Evolutionary conservation across 2,329 filamentous ascomycete species (phyloP).

Genomic region (Arthrobotrys megalospora): DNA sequence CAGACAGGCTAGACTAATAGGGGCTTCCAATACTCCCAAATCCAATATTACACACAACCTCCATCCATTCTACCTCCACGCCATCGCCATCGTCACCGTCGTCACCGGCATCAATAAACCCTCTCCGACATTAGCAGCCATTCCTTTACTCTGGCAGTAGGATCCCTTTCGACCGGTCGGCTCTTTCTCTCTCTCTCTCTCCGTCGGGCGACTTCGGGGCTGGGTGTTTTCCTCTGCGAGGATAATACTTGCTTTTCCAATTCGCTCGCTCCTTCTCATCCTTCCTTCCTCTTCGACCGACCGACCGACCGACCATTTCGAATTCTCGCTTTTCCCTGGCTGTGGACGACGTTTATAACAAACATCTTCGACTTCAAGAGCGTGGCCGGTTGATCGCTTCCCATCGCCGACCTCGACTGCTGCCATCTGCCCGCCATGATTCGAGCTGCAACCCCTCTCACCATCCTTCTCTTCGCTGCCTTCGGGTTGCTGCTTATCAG

Average conservation of each 20-base stretch:
- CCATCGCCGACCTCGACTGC: too few relatives aligned
- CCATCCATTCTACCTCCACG: not conserved
- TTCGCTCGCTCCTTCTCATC: conserved; percentile 16
- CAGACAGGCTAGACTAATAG: too few relatives aligned
- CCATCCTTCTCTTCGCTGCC: conserved; percentile 85
- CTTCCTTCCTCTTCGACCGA: conserved; percentile 26
- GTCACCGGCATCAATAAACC: not conserved
- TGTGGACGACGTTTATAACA: too few relatives aligned
- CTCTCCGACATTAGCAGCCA: not conserved
- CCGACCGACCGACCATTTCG: not conserved
- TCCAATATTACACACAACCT: not conserved
- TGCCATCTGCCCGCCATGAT: conserved; percentile 69
- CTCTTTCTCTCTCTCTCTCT: conserved; percentile 9
- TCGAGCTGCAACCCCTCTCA: conserved; percentile 91
- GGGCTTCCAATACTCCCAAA: too few relatives aligned
- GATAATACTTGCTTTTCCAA: conserved; percentile 29
- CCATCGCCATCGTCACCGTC: not conserved
- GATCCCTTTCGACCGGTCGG: not conserved
- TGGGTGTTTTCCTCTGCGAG: conserved; percentile 40
- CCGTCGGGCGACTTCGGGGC: not conserved
- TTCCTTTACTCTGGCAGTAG: conserved; percentile 8
- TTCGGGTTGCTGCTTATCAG: conserved; percentile 89
- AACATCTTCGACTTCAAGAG: too few relatives aligned
- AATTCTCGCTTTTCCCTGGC: not conserved
- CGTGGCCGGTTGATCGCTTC: too few relatives aligned